Evolutionary conservation across 495 filamentous ascomycete species (phyloP), one percentile per base, ranked within the genome.

Genomic region (Pseudoneurospora amorphoporcata): DNA sequence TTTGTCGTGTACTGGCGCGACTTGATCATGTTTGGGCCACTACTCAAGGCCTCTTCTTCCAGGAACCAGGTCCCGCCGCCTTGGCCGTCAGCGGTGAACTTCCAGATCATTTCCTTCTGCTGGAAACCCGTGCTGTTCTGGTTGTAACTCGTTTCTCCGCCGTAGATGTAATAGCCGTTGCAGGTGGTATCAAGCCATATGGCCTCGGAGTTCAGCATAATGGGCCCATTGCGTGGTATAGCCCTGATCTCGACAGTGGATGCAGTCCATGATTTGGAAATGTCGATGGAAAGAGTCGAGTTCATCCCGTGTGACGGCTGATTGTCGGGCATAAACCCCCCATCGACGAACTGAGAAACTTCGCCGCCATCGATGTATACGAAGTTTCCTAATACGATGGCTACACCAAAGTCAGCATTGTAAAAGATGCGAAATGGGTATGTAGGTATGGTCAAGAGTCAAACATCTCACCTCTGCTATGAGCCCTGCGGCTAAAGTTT

Each of bases 211-310:
- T 79, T 76, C 58, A 39, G 8, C 72, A 76, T 71, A 72, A 70
- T 9, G 74, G 68, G 14, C 72, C 77, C 47, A 72, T 70, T 75
- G 42, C 32, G 69, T 69, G 73, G 35, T 32, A 82, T 80, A 8
- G 71, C 71, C 8, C 69, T 75, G n/a, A 83, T 65, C 32, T 68
- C 19, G 35, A 79, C 80, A 1, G 72, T 76, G 12, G 72, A 69
- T 39, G 79, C 75, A 29, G 75, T 81, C 82, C 82, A 83, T 16
- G 81, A 79, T 61, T 79, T 77, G 39, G 77, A 79, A 7, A 82
- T 71, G 74, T 79, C 77, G 39, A 83, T 73, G 39, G 81, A 85
- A 68, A 81, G 74, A 2, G 82, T 84, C 8, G 78, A 79, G 71
- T 74, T 79, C 1, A 45, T 45, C 42, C 17, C 17, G 6, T 45